Conservation (phyloP, 1,139 yeast species). For the Scheffersomyces quercinus region DNA sequence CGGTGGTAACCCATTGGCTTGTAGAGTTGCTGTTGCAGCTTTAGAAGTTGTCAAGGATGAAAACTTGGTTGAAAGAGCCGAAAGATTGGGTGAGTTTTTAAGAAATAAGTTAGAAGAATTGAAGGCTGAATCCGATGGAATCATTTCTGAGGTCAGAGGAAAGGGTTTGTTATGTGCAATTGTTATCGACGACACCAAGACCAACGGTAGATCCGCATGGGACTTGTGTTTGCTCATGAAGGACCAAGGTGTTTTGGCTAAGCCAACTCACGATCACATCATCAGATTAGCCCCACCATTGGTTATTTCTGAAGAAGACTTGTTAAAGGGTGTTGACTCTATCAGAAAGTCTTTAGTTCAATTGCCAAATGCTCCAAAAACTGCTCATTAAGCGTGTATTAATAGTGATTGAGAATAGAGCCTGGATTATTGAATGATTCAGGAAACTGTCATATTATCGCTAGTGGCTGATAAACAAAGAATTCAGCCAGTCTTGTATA, state of each 20-base stretch:
- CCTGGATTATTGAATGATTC: too few species aligned
- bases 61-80: conserved; percentile 78
- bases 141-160: conserved; percentile 90
- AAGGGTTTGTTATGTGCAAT: conserved; percentile 87
- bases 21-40: conserved; percentile 94
- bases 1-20: conserved; percentile 97
- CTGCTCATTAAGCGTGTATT: conserved; percentile 31
- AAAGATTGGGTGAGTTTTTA: conserved; percentile 68
- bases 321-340: conserved; percentile 75
- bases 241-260: conserved; percentile 86
- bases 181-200: conserved; percentile 81
- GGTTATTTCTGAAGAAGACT: conserved; percentile 85
- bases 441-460: too few species aligned
- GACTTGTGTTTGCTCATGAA: conserved; percentile 90
- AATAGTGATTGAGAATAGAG: too few species aligned
- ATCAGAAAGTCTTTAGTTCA: conserved; percentile 63
- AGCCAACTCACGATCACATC: conserved; percentile 95
- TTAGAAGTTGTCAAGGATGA: conserved; percentile 88
- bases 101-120: conserved; percentile 65
- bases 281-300: conserved; percentile 96
- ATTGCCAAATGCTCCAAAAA: conserved; percentile 55
- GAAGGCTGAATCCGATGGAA: conserved; percentile 61
- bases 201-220: conserved; percentile 95
- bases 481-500: too few species aligned
- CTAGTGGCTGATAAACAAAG: too few species aligned